Conservation (phyloP, 2,329 filamentous ascomycete genomes). For the Dactylellina parvicollis region DNA sequence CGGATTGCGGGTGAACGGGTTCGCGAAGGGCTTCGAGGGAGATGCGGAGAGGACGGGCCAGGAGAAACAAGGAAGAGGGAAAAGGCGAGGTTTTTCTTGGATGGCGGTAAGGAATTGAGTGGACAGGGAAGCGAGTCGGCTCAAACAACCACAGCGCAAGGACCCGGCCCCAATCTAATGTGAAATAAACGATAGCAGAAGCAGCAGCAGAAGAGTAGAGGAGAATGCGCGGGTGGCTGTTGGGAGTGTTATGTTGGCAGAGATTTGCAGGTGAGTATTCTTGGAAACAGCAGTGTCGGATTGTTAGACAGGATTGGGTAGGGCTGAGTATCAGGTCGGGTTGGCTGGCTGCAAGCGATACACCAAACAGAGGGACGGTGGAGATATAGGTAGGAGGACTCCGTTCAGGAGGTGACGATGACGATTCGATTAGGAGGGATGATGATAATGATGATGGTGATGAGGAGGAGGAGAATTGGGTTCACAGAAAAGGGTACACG, state of each 20-base stretch:
- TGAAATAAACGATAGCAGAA: slow-evolving; percentile 2
- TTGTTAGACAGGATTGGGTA: slow-evolving; percentile 17
- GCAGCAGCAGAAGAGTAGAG: not conserved
- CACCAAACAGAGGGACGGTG: slow-evolving; percentile 3
- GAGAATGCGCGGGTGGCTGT: not conserved
- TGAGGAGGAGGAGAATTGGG: slow-evolving; percentile 5
- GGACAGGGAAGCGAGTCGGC: slow-evolving; percentile 54
- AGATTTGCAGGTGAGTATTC: slow-evolving; percentile 5
- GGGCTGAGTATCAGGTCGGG: slow-evolving; percentile 29
- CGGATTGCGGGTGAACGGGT: slow-evolving; percentile 41
- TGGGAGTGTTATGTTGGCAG: not conserved
- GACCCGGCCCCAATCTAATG: slow-evolving; percentile 28
- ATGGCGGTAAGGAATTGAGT: slow-evolving; percentile 52
- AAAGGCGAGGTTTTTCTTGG: slow-evolving; percentile 51
- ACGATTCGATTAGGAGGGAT: no score
- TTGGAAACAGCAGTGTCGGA: slow-evolving; percentile 11
- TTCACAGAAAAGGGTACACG: slow-evolving; percentile 36
- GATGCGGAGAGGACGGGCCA: slow-evolving; percentile 36
- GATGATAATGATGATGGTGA: not conserved
- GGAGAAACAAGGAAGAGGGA: slow-evolving; percentile 53
- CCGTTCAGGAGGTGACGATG: not conserved
- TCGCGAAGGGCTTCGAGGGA: slow-evolving; percentile 29
- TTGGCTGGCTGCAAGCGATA: slow-evolving; percentile 2
- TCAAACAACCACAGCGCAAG: slow-evolving; percentile 54
- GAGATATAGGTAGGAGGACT: not conserved